Base-by-base conservation (phyloP, 768 basidiomycete genomes). In the Sarcodon sp. region DNA sequence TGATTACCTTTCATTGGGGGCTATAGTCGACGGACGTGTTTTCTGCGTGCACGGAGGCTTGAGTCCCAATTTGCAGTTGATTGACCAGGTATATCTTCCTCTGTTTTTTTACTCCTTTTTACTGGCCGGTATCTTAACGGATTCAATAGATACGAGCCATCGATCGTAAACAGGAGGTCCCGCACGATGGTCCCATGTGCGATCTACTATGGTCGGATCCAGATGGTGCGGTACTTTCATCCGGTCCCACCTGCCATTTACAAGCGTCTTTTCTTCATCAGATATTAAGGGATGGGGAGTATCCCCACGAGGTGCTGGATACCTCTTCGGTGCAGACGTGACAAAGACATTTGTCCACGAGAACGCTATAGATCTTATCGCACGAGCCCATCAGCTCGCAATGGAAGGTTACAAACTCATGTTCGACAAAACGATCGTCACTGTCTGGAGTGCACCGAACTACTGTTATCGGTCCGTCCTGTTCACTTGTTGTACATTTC, bases 121-220 rank as follows among this genome's bases (percentile, higher is more conserved):
- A 32, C 18, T 48, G 4, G n/a, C 44, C n/a, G 35, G 47, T 55
- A 51, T 52, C 49, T 57, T 51, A 55, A 47, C 53, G 54, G n/a
- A 36, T 35, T 43, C 21, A 21, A 13, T 45, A 87, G 92, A 97
- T 98, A 56, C 85, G 94, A 45, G 75, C 82, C 35, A 94, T 98
- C 57, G 93, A 97, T 69, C 69, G 94, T 33, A 92, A 93, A 63
- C 91, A 94, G 64, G 94, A 98, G 61, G 94, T 98, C 18, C 94
- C 94, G 27, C 94, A 98, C 63, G 94, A 98, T 60, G 94, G 94
- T 10, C 83, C 92, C 7, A 97, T 98, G 94, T 98, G 94, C 59
- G 94, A 98, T 66, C 70, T 98, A 2, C 71, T 98, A n/a, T 98
- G 94, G 94, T 96, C 93, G 50, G 94, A 98, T 70, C 94, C 94